Evolutionary conservation across 768 basidiomycete species (phyloP), one percentile per base, ranked within the genome.

Genomic region (Suillus hirtellus): DNA sequence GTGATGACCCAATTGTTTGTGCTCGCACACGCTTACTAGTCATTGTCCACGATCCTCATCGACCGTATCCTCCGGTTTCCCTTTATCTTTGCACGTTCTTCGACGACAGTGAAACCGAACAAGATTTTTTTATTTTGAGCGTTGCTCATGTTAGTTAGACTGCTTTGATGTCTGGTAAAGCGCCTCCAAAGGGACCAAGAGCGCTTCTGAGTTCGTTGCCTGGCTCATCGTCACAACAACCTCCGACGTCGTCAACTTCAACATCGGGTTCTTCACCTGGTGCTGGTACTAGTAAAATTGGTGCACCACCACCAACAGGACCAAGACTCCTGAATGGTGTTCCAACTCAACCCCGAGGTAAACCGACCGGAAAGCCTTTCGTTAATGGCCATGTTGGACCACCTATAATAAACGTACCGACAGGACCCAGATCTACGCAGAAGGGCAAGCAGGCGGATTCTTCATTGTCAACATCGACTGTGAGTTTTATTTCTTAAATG

Each of bases 131-230:
- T 24, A 58, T 58, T 42, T 52, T n/a, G 56, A 58, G 56, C 42
- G 17, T 61, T 63, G 59, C 43, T 62, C 59, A 61, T 63, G 62
- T 63, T 62, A 58, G 62, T 44, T 58, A 60, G 62, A 64, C 59
- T 69, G 65, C 63, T 71, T 58, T 65, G 64, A 90, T 92, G 90
- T 90, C 89, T 76, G 89, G 89, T 72, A 90, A 88, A 79, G 86
- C 84, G 59, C 90, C 90, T 69, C 90, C 90, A 67, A 83, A 81
- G 67, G 90, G 89, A 62, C 90, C 90, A 53, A 79, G 90, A 64
- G 90, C 90, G 52, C 79, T 92, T 64, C 70, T 86, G 65, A 84
- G 83, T 63, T 76, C 81, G 44, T 68, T 78, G 12, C 78, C 77
- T 37, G 62, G 64, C 14, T 58, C 76, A 19, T 65, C 68, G 63